Base-by-base conservation (phyloP, 306 rosid genomes). In the Gastrolobium bilobum region DNA sequence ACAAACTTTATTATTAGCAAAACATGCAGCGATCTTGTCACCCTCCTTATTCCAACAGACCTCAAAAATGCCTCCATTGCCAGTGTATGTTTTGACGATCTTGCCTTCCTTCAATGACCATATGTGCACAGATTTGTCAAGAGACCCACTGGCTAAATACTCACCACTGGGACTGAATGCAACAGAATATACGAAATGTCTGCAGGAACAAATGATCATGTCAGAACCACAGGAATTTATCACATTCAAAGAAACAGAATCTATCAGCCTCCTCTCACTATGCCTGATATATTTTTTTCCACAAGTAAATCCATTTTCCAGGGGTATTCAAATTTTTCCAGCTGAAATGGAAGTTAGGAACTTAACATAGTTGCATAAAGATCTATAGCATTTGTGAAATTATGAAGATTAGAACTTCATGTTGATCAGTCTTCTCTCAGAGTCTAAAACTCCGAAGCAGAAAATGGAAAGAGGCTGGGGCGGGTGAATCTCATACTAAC, bases 31-130 rank as follows among this genome's bases (percentile, higher is more conserved):
- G 11, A 93, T 86, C 75, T 90, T 93, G 86, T 93, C 90, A 40
- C 98, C 98, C 72, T 88, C 98, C 84, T 84, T 93, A 56, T 91
- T 93, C 98, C 97, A 93, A 82, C 95, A 89, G 51, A 93, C 98
- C 87, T 93, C 98, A 71, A 91, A 93, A 68, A 93, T 89, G 60
- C 95, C 93, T 8, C 95, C 98, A 50, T 84, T 83, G 26, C 97
- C 97, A 0, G 82, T 77, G 83, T 88, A 91, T 13, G 97, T 91
- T 72, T 85, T 90, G 10, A 94, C 90, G 53, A 94, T 91, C 87
- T 90, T 94, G 76, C 91, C 90, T 38, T 91, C 96, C 88, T 90
- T 94, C 68, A 94, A 78, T 40, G 98, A 91, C 95, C 97, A 91
- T 73, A 91, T 76, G 75, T 88, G 93, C 92, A 94, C 76, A 20